Evolutionary conservation across 305 asterid genomes (phyloP), one percentile per base, ranked within the genome.

Genomic region (Fraxinus greggii): DNA sequence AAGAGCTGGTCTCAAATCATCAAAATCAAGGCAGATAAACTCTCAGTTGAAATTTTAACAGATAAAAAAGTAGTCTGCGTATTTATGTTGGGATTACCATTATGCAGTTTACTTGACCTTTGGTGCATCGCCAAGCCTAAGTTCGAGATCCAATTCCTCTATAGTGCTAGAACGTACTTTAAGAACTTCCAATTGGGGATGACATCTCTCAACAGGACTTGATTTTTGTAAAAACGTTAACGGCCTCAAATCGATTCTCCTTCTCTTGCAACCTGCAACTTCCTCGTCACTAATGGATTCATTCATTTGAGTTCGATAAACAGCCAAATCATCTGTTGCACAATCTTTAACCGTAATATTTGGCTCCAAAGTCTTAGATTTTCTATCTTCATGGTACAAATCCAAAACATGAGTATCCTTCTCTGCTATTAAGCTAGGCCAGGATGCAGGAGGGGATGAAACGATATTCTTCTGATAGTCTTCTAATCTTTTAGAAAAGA

Each of bases 141-240:
- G 88, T 88, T 95, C 99, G 59, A 95, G 99, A 92, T 95, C 98
- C 87, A 93, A 75, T 29, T 89, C 98, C 67, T 92, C 94, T 12
- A 42, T 69, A 0, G 89, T 51, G 35, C 63, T 83, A 54, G 89
- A 83, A 76, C 87, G 42, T 73, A 76, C 54, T 79, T 85, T 88
- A 76, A 78, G 40, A 63, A 86, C 87, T 76, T 86, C 89, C 0
- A 89, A 69, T 81, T 85, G 90, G 0, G 72, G 83, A 28, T 82
- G 74, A 79, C 87, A 80, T n/a, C 86, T 81, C 7, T 89, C 93
- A 67, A 80, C 82, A 45, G 73, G 74, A 82, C 85, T 80, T 81
- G 87, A 73, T 80, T 82, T 88, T 32, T 83, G 82, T n/a, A 89
- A 77, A 42, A 84, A 83, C 78, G 76, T 72, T 28, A 83, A 82